Base-by-base conservation (phyloP, 1,284 basidiomycete species). In the Trametes sp. region DNA sequence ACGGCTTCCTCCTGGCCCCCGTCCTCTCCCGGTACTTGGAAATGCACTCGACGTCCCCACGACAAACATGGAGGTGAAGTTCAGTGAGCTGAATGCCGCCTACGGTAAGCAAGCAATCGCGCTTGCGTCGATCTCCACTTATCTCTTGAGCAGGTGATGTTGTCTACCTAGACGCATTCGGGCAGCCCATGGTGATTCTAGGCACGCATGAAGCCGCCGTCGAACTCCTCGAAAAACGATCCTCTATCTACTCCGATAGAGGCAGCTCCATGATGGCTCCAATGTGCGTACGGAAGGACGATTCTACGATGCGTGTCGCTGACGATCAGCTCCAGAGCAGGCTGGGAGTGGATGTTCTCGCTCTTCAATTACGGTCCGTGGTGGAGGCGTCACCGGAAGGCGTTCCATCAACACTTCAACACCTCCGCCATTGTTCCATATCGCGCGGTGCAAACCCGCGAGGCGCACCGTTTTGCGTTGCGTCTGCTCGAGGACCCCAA, bases 211-310 rank as follows among this genome's bases (percentile, higher is more conserved):
- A 66, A 24, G 59, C 65, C 19, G 72, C 70, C 8, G 57, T 58
- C 38, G 72, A 74, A 23, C 58, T 75, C 13, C 64, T 74, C 41
- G 68, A 70, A 5, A 71, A 71, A 41, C 64, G 68, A 19, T 61
- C 66, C 8, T 54, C 62, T 4, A 71, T 66, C 9, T 73, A 72
- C 44, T 69, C 71, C 33, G 70, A 69, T 16, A 64, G 72, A 16
- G 65, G 9, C 5, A 14, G 28, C 16, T 31, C 31, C 21, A 8
- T 24, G 31, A 33, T 41, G 44, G 44, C 23, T 21, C 44, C n/a
- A n/a, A 8, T 55, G 33, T 49, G 28, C 31, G 6, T 33, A 19
- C 13, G 19, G 7, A 38, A 26, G 4, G 24, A n/a, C n/a, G n/a
- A n/a, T n/a, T 11, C 23, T 10, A 29, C 28, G 4, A 11, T 9